Percentiles rank a stretch among this genome's conserved stretches.
Conservation (phyloP, 306 rosid genomes). For the Rubus idaeus region DNA sequence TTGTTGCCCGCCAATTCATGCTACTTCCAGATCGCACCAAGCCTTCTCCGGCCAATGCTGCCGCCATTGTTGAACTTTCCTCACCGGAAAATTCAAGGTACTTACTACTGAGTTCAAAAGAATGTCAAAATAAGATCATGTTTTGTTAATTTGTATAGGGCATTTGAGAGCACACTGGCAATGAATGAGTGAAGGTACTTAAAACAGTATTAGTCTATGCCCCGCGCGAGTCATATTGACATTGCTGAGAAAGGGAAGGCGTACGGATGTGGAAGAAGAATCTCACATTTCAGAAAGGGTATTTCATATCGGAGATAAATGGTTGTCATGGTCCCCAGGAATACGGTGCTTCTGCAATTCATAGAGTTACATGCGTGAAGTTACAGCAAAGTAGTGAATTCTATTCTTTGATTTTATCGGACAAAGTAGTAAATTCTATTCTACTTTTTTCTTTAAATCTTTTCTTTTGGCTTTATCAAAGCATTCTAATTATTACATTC, state of each 20-base stretch:
- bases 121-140: not conserved
- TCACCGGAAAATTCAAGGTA: not conserved
- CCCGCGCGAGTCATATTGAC: not conserved
- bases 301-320: not conserved
- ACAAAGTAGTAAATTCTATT: constrained; percentile 11
- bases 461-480: not conserved
- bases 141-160: not conserved
- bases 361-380: constrained; percentile 14
- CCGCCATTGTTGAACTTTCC: constrained; percentile 31
- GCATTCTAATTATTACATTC: not conserved
- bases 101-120: not conserved
- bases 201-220: not conserved
- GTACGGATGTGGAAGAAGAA: constrained; percentile 8
- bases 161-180: not conserved
- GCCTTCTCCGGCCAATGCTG: constrained; percentile 47
- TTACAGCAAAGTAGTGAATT: constrained; percentile 10
- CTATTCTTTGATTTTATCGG: not conserved
- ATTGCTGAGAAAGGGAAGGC: constrained; percentile 4
- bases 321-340: constrained; percentile 3
- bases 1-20: constrained; percentile 42
- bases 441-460: not conserved
- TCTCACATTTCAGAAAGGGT: not conserved
- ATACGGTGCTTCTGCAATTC: constrained; percentile 14
- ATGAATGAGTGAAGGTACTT: not conserved
- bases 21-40: constrained; percentile 36